Evolutionary conservation across 768 basidiomycete species (phyloP), one percentile per base, ranked within the genome.

Genomic region (Amanita pseudoporphyria): DNA sequence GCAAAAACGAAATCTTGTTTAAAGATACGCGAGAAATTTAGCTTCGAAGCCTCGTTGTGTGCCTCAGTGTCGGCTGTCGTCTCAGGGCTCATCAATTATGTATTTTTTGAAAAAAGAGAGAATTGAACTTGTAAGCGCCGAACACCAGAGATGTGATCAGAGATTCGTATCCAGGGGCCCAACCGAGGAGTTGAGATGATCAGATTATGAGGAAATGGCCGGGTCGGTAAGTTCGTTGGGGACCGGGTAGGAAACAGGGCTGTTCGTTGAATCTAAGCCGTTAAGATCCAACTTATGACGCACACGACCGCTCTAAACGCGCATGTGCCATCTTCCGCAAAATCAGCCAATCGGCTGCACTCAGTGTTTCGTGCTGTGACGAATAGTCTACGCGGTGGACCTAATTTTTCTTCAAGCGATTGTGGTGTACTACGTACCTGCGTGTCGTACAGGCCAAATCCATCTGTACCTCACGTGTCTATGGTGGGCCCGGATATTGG

Each of bases 381-480:
- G n/a, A n/a, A n/a, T 1, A 28, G 65, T 69, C 28, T 72, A 71
- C 51, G 72, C 38, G n/a, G 37, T 22, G 43, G 22, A 14, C 13
- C 4, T n/a, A n/a, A n/a, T n/a, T n/a, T n/a, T n/a, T n/a, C n/a
- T n/a, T n/a, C n/a, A n/a, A n/a, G n/a, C n/a, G n/a, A n/a, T n/a
- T n/a, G n/a, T n/a, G n/a, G n/a, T n/a, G n/a, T n/a, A n/a, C n/a
- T n/a, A 32, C 52, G 4, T 53, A 66, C 69, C 58, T 72, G 71
- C 6, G 60, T 63, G 52, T 71, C 67, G 32, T 66, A 70, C 59
- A 62, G 57, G 57, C 84, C 84, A 44, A 72, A 52, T 0, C 71
- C 71, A 56, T 91, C 88, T 7, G 86, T 81, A 62, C 88, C 85
- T 86, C 85, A 89, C n/a, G 86, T 89, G 46, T 89, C 84, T 52